Percentiles rank a stretch among this genome's conserved stretches.
phyloP scores from a whole-genome alignment of 371 early-diverging fungal species.

The Choanephora cucurbitarum region DNA sequence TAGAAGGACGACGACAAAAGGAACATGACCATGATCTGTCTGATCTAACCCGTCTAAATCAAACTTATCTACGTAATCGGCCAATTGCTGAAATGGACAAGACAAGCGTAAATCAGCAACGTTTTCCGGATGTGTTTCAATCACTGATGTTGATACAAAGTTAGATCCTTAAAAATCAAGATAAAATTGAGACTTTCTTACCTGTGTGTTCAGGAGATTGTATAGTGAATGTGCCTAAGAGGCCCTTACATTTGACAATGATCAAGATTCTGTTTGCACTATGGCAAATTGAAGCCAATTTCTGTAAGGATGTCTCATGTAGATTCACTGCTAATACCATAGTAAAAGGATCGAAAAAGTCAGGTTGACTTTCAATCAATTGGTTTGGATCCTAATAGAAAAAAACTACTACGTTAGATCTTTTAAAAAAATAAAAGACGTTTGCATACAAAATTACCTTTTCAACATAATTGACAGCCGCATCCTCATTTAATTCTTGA shows the following conservation, averaged over 20 bases:
- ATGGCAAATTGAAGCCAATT: conserved; percentile 66
- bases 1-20: conserved; percentile 81
- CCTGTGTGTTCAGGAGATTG: conserved; percentile 75
- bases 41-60: conserved; percentile 68
- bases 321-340: conserved; percentile 76
- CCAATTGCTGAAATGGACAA: conserved; percentile 77
- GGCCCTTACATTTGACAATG: conserved; percentile 70
- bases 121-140: conserved; percentile 88
- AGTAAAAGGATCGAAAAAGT: conserved; percentile 69
- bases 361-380: conserved; percentile 55
- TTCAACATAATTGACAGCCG: conserved; percentile 54
- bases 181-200: too few relatives aligned
- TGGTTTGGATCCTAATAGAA: conserved; percentile 24
- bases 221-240: conserved; percentile 71
- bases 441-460: conserved; percentile 44
- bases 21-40: conserved; percentile 79
- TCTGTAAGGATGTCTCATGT: conserved; percentile 51
- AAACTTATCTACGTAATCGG: conserved; percentile 57
- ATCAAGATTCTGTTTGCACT: conserved; percentile 65
- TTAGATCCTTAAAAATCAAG: too few relatives aligned
- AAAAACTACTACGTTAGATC: too few relatives aligned
- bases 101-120: conserved; percentile 80
- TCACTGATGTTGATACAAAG: conserved; percentile 56
- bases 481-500: conserved; percentile 88
- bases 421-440: too few relatives aligned